Percentiles rank a stretch among this genome's conserved stretches.
These are phyloP conservation scores for Bisporella sp. DNA, from an alignment of 2,329 filamentous ascomycete species.

Conservation along the genomic window DNA sequence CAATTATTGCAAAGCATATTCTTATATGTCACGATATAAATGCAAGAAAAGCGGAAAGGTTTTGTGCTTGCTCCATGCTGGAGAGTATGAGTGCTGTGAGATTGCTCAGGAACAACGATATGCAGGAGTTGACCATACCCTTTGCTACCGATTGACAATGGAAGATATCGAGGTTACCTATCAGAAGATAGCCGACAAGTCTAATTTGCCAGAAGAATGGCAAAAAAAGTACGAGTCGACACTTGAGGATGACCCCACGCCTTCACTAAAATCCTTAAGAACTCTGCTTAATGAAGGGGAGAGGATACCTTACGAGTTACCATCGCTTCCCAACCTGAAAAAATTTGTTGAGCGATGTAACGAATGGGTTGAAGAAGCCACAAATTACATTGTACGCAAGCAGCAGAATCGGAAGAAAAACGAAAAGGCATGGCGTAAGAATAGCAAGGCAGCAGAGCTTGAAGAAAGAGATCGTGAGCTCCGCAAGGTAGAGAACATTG, in stretches of 20 bases:
- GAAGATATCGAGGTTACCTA: constrained; percentile 60
- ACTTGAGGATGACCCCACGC: constrained; percentile 75
- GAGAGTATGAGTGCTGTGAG: constrained; percentile 74
- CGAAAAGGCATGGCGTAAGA: constrained; percentile 77
- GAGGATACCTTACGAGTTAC: constrained; percentile 85
- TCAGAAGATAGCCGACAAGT: constrained; percentile 78
- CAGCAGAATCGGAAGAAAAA: constrained; percentile 96
- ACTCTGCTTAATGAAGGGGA: constrained; percentile 87
- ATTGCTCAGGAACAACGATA: constrained; percentile 60
- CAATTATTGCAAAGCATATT: constrained; percentile 83
- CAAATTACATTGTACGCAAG: constrained; percentile 92
- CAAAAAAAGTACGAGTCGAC: constrained; percentile 81
- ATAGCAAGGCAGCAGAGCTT: constrained; percentile 69
- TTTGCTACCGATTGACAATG: constrained; percentile 72
- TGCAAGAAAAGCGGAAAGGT: constrained; percentile 77
- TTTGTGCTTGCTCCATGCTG: constrained; percentile 77
- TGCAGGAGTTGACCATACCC: constrained; percentile 60
- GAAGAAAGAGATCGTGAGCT: constrained; percentile 80
- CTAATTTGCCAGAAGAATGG: constrained; percentile 80
- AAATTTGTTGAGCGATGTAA: constrained; percentile 94
- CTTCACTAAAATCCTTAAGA: constrained; percentile 79
- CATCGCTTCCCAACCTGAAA: constrained; percentile 73
- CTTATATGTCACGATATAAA: constrained; percentile 83
- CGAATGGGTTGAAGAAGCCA: constrained; percentile 96
- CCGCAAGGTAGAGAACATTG: constrained; percentile 83